Base-by-base conservation (phyloP, 257 asterid genomes). In the Echium plantagineum region DNA sequence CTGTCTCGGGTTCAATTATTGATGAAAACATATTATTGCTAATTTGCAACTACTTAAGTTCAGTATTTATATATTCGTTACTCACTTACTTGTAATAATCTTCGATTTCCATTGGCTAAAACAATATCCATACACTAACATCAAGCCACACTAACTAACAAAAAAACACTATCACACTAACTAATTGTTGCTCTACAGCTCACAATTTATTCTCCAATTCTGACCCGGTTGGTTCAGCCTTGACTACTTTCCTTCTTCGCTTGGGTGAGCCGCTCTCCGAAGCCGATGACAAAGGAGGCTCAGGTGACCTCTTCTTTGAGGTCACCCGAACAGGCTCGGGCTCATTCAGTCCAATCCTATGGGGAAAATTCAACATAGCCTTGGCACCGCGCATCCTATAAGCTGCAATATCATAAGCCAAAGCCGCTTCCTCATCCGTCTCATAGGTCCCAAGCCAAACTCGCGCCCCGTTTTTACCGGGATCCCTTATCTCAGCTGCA, bases 401-500 rank as follows among this genome's bases (percentile, higher is more conserved):
- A 73, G 96, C 96, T 59, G 98, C 96, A 62, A 68, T 73, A 49
- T 90, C 96, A 18, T 90, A 90, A 68, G 96, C 97, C n/a, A 64
- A 52, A 52, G 95, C 95, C 8, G 95, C 97, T 72, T 80, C 97
- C 81, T 89, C 94, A 28, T 89, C 94, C 72, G 86, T 79, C 55
- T 79, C 97, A 15, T 89, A 89, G 0, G 97, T 89, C 15, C 97
- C 97, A 16, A 89, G 95, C 97, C 97, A 89, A 2, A 89, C 91
- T 58, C 97, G 69, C 15, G 97, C 94, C 42, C 97, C 95, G 66
- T 86, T 89, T 51, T 84, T 89, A 48, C 91, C 89, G 58, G 97
- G 94, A 30, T 89, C 97, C 49, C 97, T 77, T 58, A 89, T 89
- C 75, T 89, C 97, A 0, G 95, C 94, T 7, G 95, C 97, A 60